These are phyloP conservation scores for Neurospora sp. DNA, from an alignment of 2,329 filamentous ascomycete species.

Conservation along the genomic window DNA sequence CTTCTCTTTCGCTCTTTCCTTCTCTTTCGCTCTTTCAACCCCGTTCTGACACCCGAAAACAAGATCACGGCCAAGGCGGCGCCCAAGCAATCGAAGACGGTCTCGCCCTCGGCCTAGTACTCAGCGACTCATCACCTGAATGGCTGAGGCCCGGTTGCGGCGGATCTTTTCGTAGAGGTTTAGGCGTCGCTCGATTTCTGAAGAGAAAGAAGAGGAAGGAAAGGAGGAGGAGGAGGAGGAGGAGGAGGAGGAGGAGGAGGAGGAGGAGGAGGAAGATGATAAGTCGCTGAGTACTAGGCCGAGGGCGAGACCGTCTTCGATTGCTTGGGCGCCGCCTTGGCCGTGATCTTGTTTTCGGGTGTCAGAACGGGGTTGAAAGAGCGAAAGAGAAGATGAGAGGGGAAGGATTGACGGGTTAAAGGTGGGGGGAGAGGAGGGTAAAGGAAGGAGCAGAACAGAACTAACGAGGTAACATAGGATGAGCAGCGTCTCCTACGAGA, in stretches of 20 bases:
- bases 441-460: too few relatives aligned
- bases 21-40: too few relatives aligned
- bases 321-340: conserved; percentile 20
- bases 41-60: too few relatives aligned
- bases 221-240: background rate
- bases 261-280: background rate
- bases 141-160: conserved; percentile 16
- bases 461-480: conserved; percentile 29
- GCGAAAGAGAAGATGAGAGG: too few relatives aligned
- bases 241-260: background rate
- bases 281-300: conserved; percentile 13
- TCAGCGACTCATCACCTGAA: conserved; percentile 20
- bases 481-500: conserved; percentile 28
- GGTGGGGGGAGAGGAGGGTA: too few relatives aligned
- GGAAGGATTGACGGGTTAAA: too few relatives aligned
- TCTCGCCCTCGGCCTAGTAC: conserved; percentile 14
- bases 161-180: conserved; percentile 16
- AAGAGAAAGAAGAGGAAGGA: background rate
- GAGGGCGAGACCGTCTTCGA: conserved; percentile 19
- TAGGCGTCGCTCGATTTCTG: conserved; percentile 11
- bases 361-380: too few relatives aligned
- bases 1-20: too few relatives aligned
- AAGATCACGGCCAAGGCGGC: conserved; percentile 20
- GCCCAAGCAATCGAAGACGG: conserved; percentile 20
- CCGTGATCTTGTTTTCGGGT: conserved; percentile 12